Percentiles rank a stretch among this genome's conserved stretches.
Conservation (phyloP, 2,329 filamentous ascomycete species). For the Ophiocordyceps sinensis region DNA sequence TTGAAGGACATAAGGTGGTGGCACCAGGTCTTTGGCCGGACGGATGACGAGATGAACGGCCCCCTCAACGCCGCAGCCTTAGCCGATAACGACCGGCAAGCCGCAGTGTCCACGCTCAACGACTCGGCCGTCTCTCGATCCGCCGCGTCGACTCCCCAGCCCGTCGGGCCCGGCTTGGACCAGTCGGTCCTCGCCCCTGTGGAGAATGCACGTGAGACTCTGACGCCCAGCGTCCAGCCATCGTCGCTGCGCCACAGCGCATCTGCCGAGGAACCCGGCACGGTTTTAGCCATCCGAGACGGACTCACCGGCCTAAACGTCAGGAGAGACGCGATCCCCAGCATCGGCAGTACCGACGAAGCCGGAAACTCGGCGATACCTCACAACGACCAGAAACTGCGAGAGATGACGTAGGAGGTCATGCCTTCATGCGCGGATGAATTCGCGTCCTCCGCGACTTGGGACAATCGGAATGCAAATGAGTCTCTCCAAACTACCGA, state of each 20-base stretch:
- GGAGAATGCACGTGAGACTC: slow-evolving; percentile 39
- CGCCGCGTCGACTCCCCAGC: slow-evolving; percentile 19
- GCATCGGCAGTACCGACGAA: slow-evolving; percentile 14
- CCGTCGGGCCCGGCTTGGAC: slow-evolving; percentile 18
- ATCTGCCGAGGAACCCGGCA: slow-evolving; percentile 28
- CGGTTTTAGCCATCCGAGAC: slow-evolving; percentile 31
- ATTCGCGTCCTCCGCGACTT: slow-evolving; percentile 16
- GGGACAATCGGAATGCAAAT: slow-evolving; percentile 15
- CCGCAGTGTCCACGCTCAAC: slow-evolving; percentile 20
- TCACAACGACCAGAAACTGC: slow-evolving; percentile 26
- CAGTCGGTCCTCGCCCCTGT: slow-evolving; percentile 44
- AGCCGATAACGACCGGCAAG: slow-evolving; percentile 27
- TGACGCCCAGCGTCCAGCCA: slow-evolving; percentile 26
- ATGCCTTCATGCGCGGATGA: slow-evolving; percentile 17
- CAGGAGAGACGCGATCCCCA: slow-evolving; percentile 28
- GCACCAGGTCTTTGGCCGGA: slow-evolving; percentile 73
- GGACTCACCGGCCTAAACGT: slow-evolving; percentile 33
- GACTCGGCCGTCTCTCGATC: slow-evolving; percentile 11
- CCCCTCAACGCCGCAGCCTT: slow-evolving; percentile 39
- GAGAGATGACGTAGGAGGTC: slow-evolving; percentile 31
- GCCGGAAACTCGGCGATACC: slow-evolving; percentile 7
- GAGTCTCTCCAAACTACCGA: slow-evolving; percentile 2
- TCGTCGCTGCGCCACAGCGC: slow-evolving; percentile 26
- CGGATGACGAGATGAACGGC: slow-evolving; percentile 86
- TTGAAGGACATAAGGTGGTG: slow-evolving; percentile 81